Conservation (phyloP, 768 basidiomycete species). For the Tylopilus sp. region DNA sequence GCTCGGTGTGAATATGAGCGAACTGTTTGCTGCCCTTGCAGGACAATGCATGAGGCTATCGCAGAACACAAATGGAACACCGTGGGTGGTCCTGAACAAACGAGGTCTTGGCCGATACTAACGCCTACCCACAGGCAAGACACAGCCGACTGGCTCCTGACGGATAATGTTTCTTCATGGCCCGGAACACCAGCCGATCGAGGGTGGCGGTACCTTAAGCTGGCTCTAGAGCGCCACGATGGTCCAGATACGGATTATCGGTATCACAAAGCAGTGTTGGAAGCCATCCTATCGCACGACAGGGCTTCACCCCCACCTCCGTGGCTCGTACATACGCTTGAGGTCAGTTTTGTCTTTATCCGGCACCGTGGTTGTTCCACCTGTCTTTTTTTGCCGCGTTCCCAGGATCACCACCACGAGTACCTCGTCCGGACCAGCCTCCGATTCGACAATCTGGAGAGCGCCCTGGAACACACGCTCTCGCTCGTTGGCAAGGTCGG, state of each 20-base stretch:
- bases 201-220: conserved; percentile 86
- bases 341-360: conserved; percentile 41
- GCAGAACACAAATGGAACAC: conserved; percentile 52
- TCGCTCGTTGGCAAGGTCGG: conserved; percentile 71
- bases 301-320: conserved; percentile 62
- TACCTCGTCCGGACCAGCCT: conserved; percentile 78
- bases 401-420: conserved; percentile 68
- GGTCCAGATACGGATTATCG: conserved; percentile 61
- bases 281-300: conserved; percentile 71
- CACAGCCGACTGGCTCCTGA: conserved; percentile 78
- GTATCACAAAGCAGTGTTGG: conserved; percentile 74
- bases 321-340: conserved; percentile 77
- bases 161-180: conserved; percentile 80
- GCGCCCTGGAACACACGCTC: conserved; percentile 71
- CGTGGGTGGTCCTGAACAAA: conserved; percentile 42
- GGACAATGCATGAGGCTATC: conserved; percentile 76
- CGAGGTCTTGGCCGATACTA: not conserved
- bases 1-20: conserved; percentile 82
- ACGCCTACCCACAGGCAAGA: conserved; percentile 49
- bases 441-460: conserved; percentile 73
- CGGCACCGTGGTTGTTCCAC: not conserved
- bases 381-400: not conserved
- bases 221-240: conserved; percentile 78
- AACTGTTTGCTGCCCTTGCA: conserved; percentile 76
- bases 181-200: conserved; percentile 75